Conservation (phyloP, 192 early-diverging fungal genomes). For the Podila minutissima region DNA sequence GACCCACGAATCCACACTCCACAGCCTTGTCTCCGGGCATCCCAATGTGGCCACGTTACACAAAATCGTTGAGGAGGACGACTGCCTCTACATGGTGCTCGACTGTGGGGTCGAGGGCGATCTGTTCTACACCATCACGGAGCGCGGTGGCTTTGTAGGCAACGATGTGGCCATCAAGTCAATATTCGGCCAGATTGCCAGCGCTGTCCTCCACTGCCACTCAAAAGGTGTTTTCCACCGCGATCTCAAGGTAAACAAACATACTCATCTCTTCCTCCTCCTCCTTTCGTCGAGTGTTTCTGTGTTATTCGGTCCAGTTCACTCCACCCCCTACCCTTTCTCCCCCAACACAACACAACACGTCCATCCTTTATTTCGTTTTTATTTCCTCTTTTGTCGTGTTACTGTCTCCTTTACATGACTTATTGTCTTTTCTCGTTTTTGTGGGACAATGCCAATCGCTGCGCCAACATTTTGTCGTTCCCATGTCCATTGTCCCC, state of each 20-base stretch:
- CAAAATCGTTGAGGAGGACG: slow-evolving; percentile 69
- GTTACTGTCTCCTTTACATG: neutral
- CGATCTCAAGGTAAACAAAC: slow-evolving; percentile 65
- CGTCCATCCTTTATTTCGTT: neutral
- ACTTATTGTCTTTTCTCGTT: neutral
- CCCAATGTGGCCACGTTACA: slow-evolving; percentile 74
- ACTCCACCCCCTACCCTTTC: neutral
- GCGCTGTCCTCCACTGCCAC: slow-evolving; percentile 82
- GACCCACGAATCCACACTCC: slow-evolving; percentile 72
- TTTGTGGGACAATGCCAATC: neutral
- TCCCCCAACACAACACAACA: neutral
- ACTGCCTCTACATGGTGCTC: slow-evolving; percentile 71
- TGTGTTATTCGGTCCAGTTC: neutral
- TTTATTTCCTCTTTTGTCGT: neutral
- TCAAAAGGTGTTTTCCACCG: slow-evolving; percentile 74
- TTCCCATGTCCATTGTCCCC: neutral
- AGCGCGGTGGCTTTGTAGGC: slow-evolving; percentile 72
- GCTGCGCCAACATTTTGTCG: neutral
- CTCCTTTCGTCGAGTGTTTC: neutral
- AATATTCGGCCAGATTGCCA: slow-evolving; percentile 86
- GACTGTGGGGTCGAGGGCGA: slow-evolving; percentile 90
- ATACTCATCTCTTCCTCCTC: neutral
- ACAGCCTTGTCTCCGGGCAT: slow-evolving; percentile 70
- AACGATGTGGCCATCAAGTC: slow-evolving; percentile 80
- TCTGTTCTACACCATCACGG: slow-evolving; percentile 93